phyloP scores from a whole-genome alignment of 2,329 filamentous ascomycete genomes.

The Raffaelea arxii region DNA sequence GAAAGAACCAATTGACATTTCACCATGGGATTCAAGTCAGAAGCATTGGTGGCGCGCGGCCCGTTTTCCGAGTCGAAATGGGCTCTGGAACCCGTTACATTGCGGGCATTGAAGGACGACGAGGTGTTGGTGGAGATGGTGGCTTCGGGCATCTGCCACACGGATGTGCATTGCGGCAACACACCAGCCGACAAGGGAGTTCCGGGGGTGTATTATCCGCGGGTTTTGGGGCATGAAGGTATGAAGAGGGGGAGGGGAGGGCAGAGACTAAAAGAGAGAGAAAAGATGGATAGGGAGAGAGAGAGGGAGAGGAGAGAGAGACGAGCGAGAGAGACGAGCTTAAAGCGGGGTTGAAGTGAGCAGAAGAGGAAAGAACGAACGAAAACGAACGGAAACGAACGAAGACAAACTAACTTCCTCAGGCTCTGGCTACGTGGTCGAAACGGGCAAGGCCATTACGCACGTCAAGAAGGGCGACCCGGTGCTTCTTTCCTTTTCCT shows the following conservation, averaged over 20 bases:
- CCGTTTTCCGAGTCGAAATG: constrained; percentile 3
- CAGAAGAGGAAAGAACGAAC: not conserved
- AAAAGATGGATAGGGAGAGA: not conserved
- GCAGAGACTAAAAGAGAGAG: not conserved
- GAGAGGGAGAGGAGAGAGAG: too few species aligned
- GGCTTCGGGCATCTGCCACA: constrained; percentile 18
- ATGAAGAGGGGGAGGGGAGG: not conserved
- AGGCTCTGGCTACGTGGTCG: constrained; percentile 75
- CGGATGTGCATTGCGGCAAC: constrained; percentile 10
- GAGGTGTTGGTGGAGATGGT: constrained; percentile 18
- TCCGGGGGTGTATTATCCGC: constrained; percentile 14
- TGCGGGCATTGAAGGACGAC: constrained; percentile 5
- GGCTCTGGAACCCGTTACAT: constrained; percentile 1
- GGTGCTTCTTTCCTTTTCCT: constrained; percentile 24
- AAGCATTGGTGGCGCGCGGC: constrained; percentile 2
- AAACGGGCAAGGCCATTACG: constrained; percentile 41
- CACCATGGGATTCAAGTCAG: not conserved
- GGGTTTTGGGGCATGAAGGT: constrained; percentile 46
- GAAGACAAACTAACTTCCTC: not conserved
- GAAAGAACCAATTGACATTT: too few species aligned
- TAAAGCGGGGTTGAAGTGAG: not conserved
- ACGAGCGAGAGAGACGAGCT: not conserved
- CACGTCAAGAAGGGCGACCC: constrained; percentile 19
- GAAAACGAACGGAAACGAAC: not conserved
- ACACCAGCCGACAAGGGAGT: constrained; percentile 7